phyloP scores from a whole-genome alignment of 352 stramenopile species.

The Phytophthora uliginosa region DNA sequence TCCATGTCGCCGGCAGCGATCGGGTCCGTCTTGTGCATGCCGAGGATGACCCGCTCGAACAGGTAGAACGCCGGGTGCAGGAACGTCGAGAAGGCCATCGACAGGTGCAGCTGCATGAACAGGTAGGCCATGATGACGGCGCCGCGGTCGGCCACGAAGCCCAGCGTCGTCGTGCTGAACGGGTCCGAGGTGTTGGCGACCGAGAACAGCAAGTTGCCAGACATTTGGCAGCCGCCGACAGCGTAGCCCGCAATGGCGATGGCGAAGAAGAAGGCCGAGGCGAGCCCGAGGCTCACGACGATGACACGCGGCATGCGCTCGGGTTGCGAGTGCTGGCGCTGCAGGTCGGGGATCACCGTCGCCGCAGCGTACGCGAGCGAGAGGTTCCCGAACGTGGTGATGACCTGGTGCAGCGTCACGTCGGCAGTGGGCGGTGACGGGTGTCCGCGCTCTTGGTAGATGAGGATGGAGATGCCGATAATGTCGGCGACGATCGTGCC shows the following conservation, averaged over 20 bases:
- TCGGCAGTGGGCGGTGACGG: conserved; percentile 25
- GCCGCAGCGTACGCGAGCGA: conserved; percentile 41
- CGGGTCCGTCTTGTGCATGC: conserved; percentile 31
- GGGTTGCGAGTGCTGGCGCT: conserved; percentile 37
- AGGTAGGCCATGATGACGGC: conserved; percentile 35
- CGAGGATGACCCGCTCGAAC: conserved; percentile 34
- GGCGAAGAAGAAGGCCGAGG: conserved; percentile 29
- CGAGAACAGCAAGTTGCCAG: conserved; percentile 39
- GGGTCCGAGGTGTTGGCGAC: conserved; percentile 30
- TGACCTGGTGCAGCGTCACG: conserved; percentile 30
- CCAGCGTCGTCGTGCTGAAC: conserved; percentile 21
- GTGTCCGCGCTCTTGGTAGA: conserved; percentile 28
- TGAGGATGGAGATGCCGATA: conserved; percentile 31
- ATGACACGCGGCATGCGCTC: conserved; percentile 43
- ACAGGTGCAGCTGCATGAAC: conserved; percentile 43
- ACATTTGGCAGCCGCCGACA: conserved; percentile 34
- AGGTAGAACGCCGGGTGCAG: conserved; percentile 43
- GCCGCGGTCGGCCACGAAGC: conserved; percentile 28
- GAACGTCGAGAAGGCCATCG: conserved; percentile 34
- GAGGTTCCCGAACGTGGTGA: conserved; percentile 41
- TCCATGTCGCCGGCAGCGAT: neutral
- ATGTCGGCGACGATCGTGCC: conserved; percentile 39
- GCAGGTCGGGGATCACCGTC: conserved; percentile 35
- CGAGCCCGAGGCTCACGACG: conserved; percentile 26
- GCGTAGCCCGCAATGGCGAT: conserved; percentile 28